Evolutionary conservation across 192 early-diverging fungal genomes (phyloP), one percentile per base, ranked within the genome.

Genomic region (Coemansia pectinata): DNA sequence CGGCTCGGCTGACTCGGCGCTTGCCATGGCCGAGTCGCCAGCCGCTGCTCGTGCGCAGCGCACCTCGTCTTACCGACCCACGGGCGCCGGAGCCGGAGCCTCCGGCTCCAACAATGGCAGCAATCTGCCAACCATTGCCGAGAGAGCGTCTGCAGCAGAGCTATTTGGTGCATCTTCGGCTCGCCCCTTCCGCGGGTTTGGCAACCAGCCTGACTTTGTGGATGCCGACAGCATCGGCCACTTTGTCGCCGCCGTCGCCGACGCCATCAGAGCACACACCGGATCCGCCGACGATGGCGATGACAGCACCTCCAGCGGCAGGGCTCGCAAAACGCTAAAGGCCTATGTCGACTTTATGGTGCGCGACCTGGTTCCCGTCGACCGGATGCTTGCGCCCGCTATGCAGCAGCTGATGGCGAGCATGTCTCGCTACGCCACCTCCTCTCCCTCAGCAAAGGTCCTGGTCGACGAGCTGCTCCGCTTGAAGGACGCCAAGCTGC

Each of bases 321-420:
- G 39, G 27, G 42, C 70, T 3, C 73, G 70, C 48, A 68, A 62
- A 36, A 63, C 79, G 41, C 60, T 78, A 57, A 60, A 45, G 39
- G 80, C 80, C 8, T 78, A 75, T 50, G 66, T 74, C 19, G 72
- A 71, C 62, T 83, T 77, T 69, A 77, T 77, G 71, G 72, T 83
- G 29, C 74, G 80, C 47, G 80, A 83, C 40, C 34, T 83, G 42
- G 75, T 83, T 4, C 66, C 75, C 2, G 72, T 74, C 40, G 72
- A 77, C 12, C 62, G 52, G 29, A 74, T 77, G 69, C 72, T 77
- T 14, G 73, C 80, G 45, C 69, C 80, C 7, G 80, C 69, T 27
- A 74, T 83, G 74, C 80, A 74, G 69, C 71, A 62, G 65, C 72
- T 83, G 42, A 66, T 83, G 63, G 45, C 71, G 11, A 63, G 48